Percentiles rank a stretch among this genome's conserved stretches.
Conservation (phyloP, 106 monocot genomes). For the Narthecium ossifragum region DNA sequence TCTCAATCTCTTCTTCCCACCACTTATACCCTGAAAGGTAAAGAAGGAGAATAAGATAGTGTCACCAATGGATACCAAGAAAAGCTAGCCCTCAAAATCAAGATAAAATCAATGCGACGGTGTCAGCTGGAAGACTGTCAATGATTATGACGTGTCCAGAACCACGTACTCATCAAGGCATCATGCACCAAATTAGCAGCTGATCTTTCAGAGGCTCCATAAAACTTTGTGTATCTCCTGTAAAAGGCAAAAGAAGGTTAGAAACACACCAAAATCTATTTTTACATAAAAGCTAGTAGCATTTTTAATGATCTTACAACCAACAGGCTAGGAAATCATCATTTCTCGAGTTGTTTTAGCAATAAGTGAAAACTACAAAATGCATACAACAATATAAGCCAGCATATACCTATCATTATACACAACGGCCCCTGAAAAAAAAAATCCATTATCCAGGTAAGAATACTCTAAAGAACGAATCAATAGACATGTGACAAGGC, state of each 20-base stretch:
- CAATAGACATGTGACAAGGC: too few species aligned
- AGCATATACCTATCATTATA: too few species aligned
- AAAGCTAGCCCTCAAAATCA: background rate
- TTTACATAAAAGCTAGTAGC: too few species aligned
- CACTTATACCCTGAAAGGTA: conserved; percentile 65
- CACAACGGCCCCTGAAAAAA: too few species aligned
- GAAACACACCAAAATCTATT: background rate
- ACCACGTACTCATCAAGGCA: conserved; percentile 83
- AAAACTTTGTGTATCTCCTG: conserved; percentile 95
- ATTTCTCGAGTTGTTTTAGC: too few species aligned
- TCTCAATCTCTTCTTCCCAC: conserved; percentile 99
- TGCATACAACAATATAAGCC: too few species aligned
- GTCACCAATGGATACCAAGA: conserved; percentile 1
- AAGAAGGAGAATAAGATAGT: background rate
- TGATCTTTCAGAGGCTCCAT: conserved; percentile 88
- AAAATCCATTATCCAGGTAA: too few species aligned
- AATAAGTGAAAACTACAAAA: too few species aligned
- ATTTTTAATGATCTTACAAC: too few species aligned
- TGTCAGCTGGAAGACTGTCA: background rate
- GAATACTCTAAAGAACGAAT: too few species aligned
- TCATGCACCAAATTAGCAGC: conserved; percentile 84
- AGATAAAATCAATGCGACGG: background rate
- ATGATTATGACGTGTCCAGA: background rate
- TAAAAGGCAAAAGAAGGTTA: background rate
- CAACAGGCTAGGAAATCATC: too few species aligned